Evolutionary conservation across 2,329 filamentous ascomycete species (phyloP), one percentile per base, ranked within the genome.

Genomic region (Microdochium bolleyi): DNA sequence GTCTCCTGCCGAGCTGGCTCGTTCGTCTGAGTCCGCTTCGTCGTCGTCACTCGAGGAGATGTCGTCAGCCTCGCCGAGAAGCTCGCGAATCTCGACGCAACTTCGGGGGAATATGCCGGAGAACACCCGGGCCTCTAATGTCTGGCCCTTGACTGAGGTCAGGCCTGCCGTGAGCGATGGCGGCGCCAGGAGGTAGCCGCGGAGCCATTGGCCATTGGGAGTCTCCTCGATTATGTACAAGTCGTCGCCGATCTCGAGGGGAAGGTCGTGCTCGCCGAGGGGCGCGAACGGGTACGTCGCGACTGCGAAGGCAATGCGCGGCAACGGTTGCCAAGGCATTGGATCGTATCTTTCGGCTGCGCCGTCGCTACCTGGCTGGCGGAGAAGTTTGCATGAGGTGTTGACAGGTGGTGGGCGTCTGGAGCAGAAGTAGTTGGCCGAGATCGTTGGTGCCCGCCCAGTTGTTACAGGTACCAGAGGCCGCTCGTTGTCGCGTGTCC

Each of bases 171-270:
- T 82, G 66, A 99, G 75, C 61, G 91, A 96, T 21, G 94, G 94
- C 51, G 94, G 92, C 57, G 94, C 91, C 60, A 99, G 88, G 55
- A 99, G 80, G 71, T 99, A 99, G 54, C 94, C 94, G 52, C 94
- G 87, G 70, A 92, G 88, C 95, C 94, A 99, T 67, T 89, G 83
- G 63, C 88, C 89, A 71, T 95, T 84, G 22, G 90, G 87, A 38
- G 92, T 95, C 72, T 97, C 90, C 72, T 97, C 92, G 66, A 99
- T 96, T 60, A 99, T 95, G 73, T 99, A 99, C 58, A 99, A 78
- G 73, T 99, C 94, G 79, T 99, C 94, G 68, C 94, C 94, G 58
- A 99, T 89, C 71, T 99, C 92, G 67, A 99, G 86, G 10, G 95
- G 94, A 21, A 99, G 84, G 71, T 99, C 94, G 68, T 91, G 89